Conservation (phyloP, 2,329 filamentous ascomycete genomes). For the Colletotrichum costaricense region DNA sequence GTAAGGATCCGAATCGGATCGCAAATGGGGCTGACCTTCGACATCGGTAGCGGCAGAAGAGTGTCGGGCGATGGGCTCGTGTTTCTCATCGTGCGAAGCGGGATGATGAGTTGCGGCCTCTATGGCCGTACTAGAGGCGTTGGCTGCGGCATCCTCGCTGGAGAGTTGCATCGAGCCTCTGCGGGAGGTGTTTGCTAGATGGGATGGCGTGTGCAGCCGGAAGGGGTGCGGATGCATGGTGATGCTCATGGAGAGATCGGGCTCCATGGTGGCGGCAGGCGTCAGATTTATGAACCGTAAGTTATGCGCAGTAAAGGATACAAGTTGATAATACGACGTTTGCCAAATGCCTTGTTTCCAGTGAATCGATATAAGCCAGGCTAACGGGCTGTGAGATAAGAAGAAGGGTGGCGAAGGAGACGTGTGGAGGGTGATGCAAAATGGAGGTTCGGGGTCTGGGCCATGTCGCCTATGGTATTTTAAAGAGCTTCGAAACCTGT, state of each 20-base stretch:
- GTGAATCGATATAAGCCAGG: not conserved
- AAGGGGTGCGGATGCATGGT: conserved; percentile 59
- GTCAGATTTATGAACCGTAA: not conserved
- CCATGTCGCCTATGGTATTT: not conserved
- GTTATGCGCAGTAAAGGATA: not conserved
- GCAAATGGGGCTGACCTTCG: conserved; percentile 63
- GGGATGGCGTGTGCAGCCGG: conserved; percentile 47
- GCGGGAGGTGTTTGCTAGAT: conserved; percentile 40
- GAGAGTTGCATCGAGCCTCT: conserved; percentile 26
- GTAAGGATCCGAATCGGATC: conserved; percentile 80
- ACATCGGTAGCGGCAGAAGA: conserved; percentile 54
- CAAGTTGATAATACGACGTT: not conserved
- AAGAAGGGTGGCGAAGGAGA: not conserved
- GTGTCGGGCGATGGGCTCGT: conserved; percentile 56
- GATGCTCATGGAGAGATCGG: conserved; percentile 53
- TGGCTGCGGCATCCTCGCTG: conserved; percentile 36
- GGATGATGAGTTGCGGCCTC: conserved; percentile 47
- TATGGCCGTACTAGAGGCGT: conserved; percentile 58
- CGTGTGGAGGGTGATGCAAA: not conserved
- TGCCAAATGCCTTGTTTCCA: not conserved
- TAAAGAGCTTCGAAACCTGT: not conserved
- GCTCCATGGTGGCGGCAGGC: conserved; percentile 48
- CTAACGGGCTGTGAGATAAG: not conserved
- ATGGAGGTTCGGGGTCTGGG: not conserved
- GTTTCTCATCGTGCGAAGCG: conserved; percentile 42